A percentile compares a stretch with the other conserved stretches of the same genome.
Evolutionary conservation across 2,329 filamentous ascomycete species (phyloP).

Genomic region (Venturia nashicola): DNA sequence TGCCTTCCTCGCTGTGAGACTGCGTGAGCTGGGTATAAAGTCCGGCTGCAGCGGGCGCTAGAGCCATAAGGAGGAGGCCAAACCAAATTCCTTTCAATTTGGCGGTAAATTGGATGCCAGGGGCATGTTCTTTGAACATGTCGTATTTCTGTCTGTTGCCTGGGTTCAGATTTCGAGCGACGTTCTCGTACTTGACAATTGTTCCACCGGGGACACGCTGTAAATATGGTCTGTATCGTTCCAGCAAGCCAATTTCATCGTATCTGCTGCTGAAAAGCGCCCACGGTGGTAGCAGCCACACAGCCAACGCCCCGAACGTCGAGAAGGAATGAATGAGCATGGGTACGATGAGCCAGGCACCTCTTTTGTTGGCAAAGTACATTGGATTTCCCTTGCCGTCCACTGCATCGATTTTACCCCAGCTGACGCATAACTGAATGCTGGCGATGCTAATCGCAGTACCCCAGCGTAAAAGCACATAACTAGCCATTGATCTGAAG

Average conservation of each 20-base stretch:
- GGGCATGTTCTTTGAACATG: not conserved
- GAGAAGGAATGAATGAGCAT: not conserved
- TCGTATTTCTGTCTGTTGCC: not conserved
- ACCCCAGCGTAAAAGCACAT: conserved; percentile 1
- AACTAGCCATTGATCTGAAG: conserved; percentile 4
- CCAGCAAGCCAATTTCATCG: conserved; percentile 1
- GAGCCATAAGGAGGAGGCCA: conserved; percentile 1
- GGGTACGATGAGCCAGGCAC: not conserved
- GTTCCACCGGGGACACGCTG: not conserved
- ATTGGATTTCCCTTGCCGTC: not conserved
- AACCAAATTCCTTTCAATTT: conserved; percentile 2
- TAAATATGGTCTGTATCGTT: conserved; percentile 1
- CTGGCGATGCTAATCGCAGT: conserved; percentile 6
- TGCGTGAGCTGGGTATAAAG: not conserved
- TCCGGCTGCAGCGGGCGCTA: not conserved
- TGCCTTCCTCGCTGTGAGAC: not conserved
- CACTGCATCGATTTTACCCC: not conserved
- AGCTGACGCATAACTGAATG: conserved; percentile 3
- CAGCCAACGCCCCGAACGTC: not conserved
- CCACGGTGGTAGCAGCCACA: not conserved
- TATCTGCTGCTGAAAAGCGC: not conserved
- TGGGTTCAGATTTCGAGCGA: not conserved
- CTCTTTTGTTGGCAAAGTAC: not conserved
- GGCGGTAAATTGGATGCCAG: not conserved
- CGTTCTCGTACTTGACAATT: conserved; percentile 1